phyloP scores from a whole-genome alignment of 108 stramenopile genomes.

The Chaetoceros tenuissimus region DNA sequence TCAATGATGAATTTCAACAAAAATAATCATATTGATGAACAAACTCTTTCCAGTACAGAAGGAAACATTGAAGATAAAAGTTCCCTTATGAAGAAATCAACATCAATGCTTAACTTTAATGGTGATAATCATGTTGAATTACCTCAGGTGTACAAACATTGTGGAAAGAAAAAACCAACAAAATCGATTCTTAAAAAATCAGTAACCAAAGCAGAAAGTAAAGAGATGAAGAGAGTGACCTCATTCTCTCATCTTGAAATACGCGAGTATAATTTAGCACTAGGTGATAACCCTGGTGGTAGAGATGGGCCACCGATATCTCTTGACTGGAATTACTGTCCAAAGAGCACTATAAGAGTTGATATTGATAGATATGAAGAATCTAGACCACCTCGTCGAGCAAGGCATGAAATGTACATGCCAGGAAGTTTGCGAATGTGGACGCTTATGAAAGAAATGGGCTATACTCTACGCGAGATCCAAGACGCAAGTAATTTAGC shows the following conservation, averaged over 20 bases:
- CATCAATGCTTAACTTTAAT: too few species aligned
- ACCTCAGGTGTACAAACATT: background rate
- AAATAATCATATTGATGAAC: too few species aligned
- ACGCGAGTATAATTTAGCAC: conserved; percentile 17
- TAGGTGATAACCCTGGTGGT: conserved; percentile 17
- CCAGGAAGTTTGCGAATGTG: background rate
- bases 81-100: too few species aligned
- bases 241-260: conserved; percentile 4
- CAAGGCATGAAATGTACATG: conserved; percentile 9
- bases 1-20: too few species aligned
- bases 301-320: conserved; percentile 11
- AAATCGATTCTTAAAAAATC: background rate
- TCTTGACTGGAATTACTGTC: conserved; percentile 16
- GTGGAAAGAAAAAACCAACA: background rate
- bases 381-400: conserved; percentile 28
- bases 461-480: background rate
- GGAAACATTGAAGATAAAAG: too few species aligned
- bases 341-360: background rate
- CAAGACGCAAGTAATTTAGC: background rate
- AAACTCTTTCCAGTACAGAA: too few species aligned
- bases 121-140: too few species aligned
- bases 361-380: conserved; percentile 40
- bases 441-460: background rate
- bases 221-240: background rate
- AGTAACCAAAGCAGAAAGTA: background rate